phyloP scores from a whole-genome alignment of 2,329 filamentous ascomycete species.

The Aspergillus sp. region DNA sequence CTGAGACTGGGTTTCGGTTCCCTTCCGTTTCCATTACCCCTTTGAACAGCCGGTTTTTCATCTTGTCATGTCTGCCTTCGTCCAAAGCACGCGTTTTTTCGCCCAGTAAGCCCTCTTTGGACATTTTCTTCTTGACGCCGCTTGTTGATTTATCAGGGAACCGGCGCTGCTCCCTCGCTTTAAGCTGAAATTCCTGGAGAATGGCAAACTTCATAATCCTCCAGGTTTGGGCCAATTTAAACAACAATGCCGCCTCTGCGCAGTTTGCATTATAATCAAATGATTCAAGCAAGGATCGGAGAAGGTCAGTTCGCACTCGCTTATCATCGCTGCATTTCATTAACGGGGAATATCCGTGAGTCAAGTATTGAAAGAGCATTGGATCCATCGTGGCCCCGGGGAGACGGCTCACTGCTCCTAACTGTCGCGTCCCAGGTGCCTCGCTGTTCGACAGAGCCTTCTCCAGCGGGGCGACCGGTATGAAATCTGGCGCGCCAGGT shows the following conservation, averaged over 20 bases:
- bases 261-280: constrained; percentile 48
- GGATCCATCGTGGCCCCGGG: constrained; percentile 39
- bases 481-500: constrained; percentile 39
- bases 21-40: constrained; percentile 32
- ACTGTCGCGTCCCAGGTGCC: constrained; percentile 36
- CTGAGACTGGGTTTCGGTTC: constrained; percentile 23
- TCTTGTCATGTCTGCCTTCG: constrained; percentile 28
- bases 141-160: constrained; percentile 13
- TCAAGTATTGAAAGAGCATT: constrained; percentile 36
- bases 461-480: constrained; percentile 44
- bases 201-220: constrained; percentile 46
- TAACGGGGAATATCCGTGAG: constrained; percentile 35
- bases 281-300: constrained; percentile 32
- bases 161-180: constrained; percentile 26
- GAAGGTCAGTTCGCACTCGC: constrained; percentile 15
- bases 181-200: constrained; percentile 40
- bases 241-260: constrained; percentile 43
- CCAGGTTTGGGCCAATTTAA: constrained; percentile 52
- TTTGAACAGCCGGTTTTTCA: constrained; percentile 38
- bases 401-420: constrained; percentile 43
- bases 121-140: constrained; percentile 17
- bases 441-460: constrained; percentile 40
- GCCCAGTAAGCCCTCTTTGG: constrained; percentile 21
- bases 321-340: constrained; percentile 21
- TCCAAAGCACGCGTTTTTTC: constrained; percentile 21